Conservation (phyloP, 345 rosid species). For the Eucalyptus globulus region DNA sequence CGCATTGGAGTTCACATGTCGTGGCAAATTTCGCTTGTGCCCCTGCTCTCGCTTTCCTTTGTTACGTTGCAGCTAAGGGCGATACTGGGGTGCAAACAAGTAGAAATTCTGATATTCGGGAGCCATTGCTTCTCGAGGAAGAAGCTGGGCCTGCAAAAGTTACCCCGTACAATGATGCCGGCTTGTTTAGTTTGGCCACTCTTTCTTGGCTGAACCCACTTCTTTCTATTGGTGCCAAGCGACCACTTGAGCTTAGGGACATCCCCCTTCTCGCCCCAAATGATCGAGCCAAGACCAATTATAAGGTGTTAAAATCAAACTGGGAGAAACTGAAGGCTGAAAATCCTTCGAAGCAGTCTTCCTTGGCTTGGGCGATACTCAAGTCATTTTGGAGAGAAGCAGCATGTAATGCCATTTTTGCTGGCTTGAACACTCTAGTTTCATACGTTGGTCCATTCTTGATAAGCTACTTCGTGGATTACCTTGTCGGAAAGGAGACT, state of each 20-base stretch:
- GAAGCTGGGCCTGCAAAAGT: slow-evolving; percentile 82
- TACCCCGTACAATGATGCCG: slow-evolving; percentile 67
- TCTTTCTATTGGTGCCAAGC: slow-evolving; percentile 84
- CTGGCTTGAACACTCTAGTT: slow-evolving; percentile 78
- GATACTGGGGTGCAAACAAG: slow-evolving; percentile 52
- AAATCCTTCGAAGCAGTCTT: slow-evolving; percentile 63
- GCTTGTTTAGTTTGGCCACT: slow-evolving; percentile 66
- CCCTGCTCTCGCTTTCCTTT: slow-evolving; percentile 85
- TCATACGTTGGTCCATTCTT: slow-evolving; percentile 96
- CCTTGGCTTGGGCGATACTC: slow-evolving; percentile 81
- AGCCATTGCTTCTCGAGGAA: slow-evolving; percentile 86
- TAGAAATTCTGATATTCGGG: slow-evolving; percentile 63
- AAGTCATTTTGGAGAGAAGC: slow-evolving; percentile 98
- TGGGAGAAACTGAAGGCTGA: slow-evolving; percentile 87
- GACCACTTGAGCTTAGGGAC: slow-evolving; percentile 96
- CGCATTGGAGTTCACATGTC: slow-evolving; percentile 50
- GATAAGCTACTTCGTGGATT: slow-evolving; percentile 96
- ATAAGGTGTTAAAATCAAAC: slow-evolving; percentile 68
- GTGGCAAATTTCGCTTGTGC: slow-evolving; percentile 66
- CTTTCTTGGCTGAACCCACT: slow-evolving; percentile 96
- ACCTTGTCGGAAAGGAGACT: slow-evolving; percentile 78
- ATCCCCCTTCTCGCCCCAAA: slow-evolving; percentile 87
- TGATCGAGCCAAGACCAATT: slow-evolving; percentile 87
- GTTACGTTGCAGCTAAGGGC: slow-evolving; percentile 66
- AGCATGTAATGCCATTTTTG: slow-evolving; percentile 87